Conservation (phyloP, 202 grass and related monocot genomes). For the Panicum virgatum region DNA sequence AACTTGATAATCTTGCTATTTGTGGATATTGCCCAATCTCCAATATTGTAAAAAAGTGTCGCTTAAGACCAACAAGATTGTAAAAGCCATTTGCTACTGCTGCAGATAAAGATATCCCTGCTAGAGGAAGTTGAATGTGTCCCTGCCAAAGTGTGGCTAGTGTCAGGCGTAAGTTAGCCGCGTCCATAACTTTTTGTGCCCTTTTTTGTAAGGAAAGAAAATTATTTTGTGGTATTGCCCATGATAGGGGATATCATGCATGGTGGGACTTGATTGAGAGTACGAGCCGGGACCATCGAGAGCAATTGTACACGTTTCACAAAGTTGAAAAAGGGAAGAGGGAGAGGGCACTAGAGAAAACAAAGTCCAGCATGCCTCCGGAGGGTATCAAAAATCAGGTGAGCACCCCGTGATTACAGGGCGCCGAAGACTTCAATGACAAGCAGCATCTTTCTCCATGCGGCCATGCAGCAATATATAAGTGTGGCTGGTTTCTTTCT, state of each 20-base stretch:
- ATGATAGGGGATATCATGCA: conserved; percentile 16
- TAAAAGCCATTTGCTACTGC: too few species aligned
- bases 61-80: too few species aligned
- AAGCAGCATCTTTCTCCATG: not conserved
- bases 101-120: not conserved
- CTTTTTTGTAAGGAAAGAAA: not conserved
- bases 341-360: not conserved
- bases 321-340: not conserved
- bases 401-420: conserved; percentile 34
- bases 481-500: not conserved
- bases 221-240: not conserved
- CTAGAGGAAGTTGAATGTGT: not conserved
- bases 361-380: not conserved
- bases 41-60: too few species aligned
- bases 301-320: conserved; percentile 1
- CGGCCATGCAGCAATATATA: not conserved
- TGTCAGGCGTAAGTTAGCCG: not conserved
- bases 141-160: not conserved
- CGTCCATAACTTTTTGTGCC: not conserved
- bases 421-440: not conserved
- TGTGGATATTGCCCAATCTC: too few species aligned
- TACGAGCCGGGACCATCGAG: not conserved
- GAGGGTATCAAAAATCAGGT: not conserved
- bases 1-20: too few species aligned
- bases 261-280: too few species aligned